A percentile compares a stretch with the other conserved stretches of the same genome.
These are phyloP conservation scores for Starmerella apicola DNA, from an alignment of 805 yeast genomes.

Conservation along the genomic window DNA sequence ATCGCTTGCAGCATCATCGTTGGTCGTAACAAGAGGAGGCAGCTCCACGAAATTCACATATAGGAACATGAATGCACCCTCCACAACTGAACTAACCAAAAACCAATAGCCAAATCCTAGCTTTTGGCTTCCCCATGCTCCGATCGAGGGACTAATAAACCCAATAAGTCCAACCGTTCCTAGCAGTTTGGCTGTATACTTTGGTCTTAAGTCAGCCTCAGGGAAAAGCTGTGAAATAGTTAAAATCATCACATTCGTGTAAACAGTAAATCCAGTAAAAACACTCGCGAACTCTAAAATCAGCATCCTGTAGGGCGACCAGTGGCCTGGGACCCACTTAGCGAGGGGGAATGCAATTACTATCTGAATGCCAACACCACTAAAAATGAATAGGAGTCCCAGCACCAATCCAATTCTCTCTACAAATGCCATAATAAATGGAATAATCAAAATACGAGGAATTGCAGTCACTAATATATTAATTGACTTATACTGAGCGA, in stretches of 20 bases:
- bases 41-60: too few species aligned
- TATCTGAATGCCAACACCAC: neutral
- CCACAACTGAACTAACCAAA: neutral
- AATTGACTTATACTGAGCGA: neutral
- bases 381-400: neutral
- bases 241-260: neutral
- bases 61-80: neutral
- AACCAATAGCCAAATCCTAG: neutral
- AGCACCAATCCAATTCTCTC: neutral
- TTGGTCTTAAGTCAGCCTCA: neutral
- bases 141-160: neutral
- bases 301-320: slow-evolving; percentile 3
- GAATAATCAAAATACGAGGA: slow-evolving; percentile 1
- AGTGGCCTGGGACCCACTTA: slow-evolving; percentile 1
- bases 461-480: neutral
- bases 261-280: neutral
- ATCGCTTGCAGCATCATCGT: too few species aligned
- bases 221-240: neutral
- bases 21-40: too few species aligned
- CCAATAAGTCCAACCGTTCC: neutral
- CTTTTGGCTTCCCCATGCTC: neutral
- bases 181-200: neutral
- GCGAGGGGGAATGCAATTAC: neutral
- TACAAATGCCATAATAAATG: slow-evolving; percentile 2
- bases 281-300: neutral